A percentile compares a stretch with the other conserved stretches of the same genome.
These are phyloP conservation scores for Chrysosporium keratinophilum DNA, from an alignment of 2,329 filamentous ascomycete species.

Conservation along the genomic window DNA sequence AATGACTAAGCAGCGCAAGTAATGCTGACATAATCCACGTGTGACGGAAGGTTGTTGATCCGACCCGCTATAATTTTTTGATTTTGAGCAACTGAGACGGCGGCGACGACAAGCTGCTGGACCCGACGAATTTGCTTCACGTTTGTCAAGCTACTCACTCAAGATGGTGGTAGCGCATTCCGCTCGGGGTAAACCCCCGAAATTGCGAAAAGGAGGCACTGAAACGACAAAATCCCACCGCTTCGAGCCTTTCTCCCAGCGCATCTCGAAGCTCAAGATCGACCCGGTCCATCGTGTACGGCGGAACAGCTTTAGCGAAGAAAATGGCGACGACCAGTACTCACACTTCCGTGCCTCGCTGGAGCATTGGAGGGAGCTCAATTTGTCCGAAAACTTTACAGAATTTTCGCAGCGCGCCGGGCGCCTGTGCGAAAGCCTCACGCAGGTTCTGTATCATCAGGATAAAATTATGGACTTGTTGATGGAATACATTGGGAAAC, in stretches of 20 bases:
- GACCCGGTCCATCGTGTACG: slow-evolving; percentile 86
- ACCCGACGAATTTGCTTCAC: not conserved
- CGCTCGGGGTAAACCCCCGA: slow-evolving; percentile 58
- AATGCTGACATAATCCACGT: not conserved
- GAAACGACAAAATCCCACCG: slow-evolving; percentile 71
- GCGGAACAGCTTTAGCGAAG: slow-evolving; percentile 66
- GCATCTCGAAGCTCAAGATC: slow-evolving; percentile 83
- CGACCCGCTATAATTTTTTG: slow-evolving; percentile 30
- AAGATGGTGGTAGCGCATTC: slow-evolving; percentile 46
- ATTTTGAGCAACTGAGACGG: not conserved
- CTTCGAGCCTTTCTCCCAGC: slow-evolving; percentile 83
- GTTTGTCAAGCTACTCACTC: slow-evolving; percentile 6
- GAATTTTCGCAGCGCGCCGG: slow-evolving; percentile 64
- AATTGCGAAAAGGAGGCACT: slow-evolving; percentile 57
- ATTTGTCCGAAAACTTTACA: slow-evolving; percentile 71
- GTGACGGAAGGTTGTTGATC: slow-evolving; percentile 23
- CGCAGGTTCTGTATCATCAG: slow-evolving; percentile 85
- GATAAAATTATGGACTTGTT: slow-evolving; percentile 71
- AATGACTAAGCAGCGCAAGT: not conserved
- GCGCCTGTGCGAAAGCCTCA: slow-evolving; percentile 76
- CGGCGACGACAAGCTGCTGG: not conserved
- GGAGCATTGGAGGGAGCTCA: slow-evolving; percentile 83
- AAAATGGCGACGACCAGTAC: slow-evolving; percentile 63
- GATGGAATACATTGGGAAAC: slow-evolving; percentile 62
- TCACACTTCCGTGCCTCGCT: slow-evolving; percentile 79